phyloP scores from a whole-genome alignment of 371 early-diverging fungal genomes.

The Blakeslea trispora region DNA sequence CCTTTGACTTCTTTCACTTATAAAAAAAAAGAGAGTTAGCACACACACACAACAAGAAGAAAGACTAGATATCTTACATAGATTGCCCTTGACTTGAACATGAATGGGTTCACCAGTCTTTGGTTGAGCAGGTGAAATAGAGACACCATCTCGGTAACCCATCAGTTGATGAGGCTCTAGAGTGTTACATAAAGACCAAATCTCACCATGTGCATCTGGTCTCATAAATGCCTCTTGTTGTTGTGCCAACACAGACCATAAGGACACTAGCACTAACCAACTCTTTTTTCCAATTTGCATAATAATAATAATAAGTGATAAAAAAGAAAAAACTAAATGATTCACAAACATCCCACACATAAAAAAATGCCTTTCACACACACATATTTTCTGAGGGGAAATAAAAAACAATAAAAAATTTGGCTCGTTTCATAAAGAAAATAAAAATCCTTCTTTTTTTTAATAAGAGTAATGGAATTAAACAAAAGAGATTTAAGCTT shows the following conservation, averaged over 20 bases:
- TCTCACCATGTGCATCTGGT: slow-evolving; percentile 43
- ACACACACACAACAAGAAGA: no score
- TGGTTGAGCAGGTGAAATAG: slow-evolving; percentile 39
- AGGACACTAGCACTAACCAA: not conserved
- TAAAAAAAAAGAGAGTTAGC: no score
- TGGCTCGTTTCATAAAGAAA: no score
- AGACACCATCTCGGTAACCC: slow-evolving; percentile 44
- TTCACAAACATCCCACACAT: no score
- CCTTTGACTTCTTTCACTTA: slow-evolving; percentile 39
- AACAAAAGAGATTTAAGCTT: slow-evolving; percentile 5
- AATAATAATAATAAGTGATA: not conserved
- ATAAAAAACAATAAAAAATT: not conserved
- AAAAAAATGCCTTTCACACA: not conserved
- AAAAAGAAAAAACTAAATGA: not conserved
- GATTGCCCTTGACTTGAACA: slow-evolving; percentile 44
- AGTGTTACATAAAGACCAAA: slow-evolving; percentile 47
- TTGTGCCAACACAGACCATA: slow-evolving; percentile 4
- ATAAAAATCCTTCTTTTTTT: no score
- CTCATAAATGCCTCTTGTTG: slow-evolving; percentile 22
- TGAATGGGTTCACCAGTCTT: slow-evolving; percentile 42
- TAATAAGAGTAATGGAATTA: no score
- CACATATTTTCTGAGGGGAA: not conserved
- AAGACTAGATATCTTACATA: no score
- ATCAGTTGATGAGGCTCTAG: slow-evolving; percentile 35
- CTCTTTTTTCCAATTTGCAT: not conserved